Evolutionary conservation across 2,329 filamentous ascomycete species (phyloP), one percentile per base, ranked within the genome.

Genomic region (Phyllosticta citribraziliensis): DNA sequence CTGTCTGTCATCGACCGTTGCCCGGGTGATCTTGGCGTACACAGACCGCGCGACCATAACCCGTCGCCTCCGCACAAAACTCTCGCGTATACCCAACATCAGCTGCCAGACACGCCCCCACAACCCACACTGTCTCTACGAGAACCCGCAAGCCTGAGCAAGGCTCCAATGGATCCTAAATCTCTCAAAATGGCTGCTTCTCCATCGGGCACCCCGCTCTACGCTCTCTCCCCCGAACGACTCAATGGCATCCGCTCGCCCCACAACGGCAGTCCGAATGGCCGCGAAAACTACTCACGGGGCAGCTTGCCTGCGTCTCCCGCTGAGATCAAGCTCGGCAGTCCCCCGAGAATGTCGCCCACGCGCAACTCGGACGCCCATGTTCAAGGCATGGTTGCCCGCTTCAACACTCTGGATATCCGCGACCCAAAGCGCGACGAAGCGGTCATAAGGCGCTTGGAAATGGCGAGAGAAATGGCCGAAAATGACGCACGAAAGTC

Each of bases 391-490:
- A 73, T 80, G 69, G 87, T 89, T 64, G 85, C 83, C 69, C 87
- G 88, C 72, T 89, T 90, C 73, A 88, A 90, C 75, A 82, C 79
- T 62, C 78, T 90, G 40, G 82, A 86, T 62, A 75, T 80, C 62
- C 76, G 76, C 68, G 78, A 80, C 67, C 72, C 72, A 60, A 73
- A 77, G 56, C 73, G 74, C 60, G 76, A 77, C 63, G 74, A 78
- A 63, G 70, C 74, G 10, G 73, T 76, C 56, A 63, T 80, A 40
- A 70, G 75, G 47, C 73, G 76, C 57, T 75, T 78, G 19, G 75
- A 76, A 65, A 72, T 75, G 61, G 74, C 72, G 20, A 64, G 74
- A 27, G 67, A 72, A 56, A 62, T 72, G 64, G 67, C 70, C 14
- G 71, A 74, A 56, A 68, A 73, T 64, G 66, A 67, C 20, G 30